phyloP scores from a whole-genome alignment of 495 filamentous ascomycete species.

The Acidiella bohemica region DNA sequence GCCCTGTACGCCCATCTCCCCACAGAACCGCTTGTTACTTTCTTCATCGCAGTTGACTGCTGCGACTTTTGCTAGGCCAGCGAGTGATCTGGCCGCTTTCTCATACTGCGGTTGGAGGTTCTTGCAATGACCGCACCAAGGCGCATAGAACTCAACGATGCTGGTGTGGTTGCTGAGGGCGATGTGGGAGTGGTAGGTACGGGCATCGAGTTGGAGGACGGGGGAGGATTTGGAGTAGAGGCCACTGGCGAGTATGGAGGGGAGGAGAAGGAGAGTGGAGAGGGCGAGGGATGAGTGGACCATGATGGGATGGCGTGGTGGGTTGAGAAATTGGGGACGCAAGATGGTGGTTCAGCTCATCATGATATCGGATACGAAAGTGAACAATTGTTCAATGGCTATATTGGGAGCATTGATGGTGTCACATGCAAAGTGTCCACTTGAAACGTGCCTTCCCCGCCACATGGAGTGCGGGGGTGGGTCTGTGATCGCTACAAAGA shows the following conservation, averaged over 20 bases:
- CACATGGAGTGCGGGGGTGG: too few species aligned
- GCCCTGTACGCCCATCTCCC: constrained; percentile 77
- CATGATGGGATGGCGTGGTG: neutral
- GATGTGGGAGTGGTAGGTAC: constrained; percentile 73
- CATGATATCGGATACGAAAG: too few species aligned
- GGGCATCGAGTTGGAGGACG: constrained; percentile 74
- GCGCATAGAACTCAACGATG: constrained; percentile 58
- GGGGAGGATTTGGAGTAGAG: constrained; percentile 79
- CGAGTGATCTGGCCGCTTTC: constrained; percentile 76
- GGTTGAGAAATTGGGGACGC: neutral
- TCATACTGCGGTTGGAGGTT: constrained; percentile 93
- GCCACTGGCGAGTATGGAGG: constrained; percentile 50
- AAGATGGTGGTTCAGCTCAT: too few species aligned
- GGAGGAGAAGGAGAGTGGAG: constrained; percentile 41
- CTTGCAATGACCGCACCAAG: constrained; percentile 94
- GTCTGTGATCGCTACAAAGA: too few species aligned
- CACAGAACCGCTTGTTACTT: constrained; percentile 78
- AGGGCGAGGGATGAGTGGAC: constrained; percentile 18
- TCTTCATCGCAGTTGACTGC: constrained; percentile 96
- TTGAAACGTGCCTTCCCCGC: too few species aligned
- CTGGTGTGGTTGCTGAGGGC: constrained; percentile 81
- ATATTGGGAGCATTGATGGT: too few species aligned
- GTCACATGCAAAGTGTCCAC: too few species aligned
- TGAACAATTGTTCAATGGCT: too few species aligned
- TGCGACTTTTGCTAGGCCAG: constrained; percentile 83